These are phyloP conservation scores for Sanghuangporus weigelae DNA, from an alignment of 1,284 basidiomycete genomes.

Conservation along the genomic window DNA sequence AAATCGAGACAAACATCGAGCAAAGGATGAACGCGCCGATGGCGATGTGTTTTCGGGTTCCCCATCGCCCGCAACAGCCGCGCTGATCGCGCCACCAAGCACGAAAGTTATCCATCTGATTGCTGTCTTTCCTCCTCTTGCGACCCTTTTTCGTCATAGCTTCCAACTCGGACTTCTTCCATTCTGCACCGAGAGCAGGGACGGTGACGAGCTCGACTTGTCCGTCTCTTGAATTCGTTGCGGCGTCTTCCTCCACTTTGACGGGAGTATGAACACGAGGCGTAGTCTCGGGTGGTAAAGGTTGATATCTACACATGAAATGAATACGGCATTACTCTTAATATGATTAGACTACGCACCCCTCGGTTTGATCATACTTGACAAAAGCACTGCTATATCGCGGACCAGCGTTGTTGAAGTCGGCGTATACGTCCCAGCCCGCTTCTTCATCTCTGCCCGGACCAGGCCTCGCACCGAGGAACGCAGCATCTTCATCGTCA, in stretches of 20 bases:
- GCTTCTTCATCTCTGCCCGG: slow-evolving; percentile 26
- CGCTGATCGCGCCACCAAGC: slow-evolving; percentile 69
- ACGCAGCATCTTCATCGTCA: slow-evolving; percentile 48
- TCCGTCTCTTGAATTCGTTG: slow-evolving; percentile 23
- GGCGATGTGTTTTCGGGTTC: slow-evolving; percentile 65
- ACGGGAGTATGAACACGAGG: slow-evolving; percentile 18
- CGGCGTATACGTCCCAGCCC: slow-evolving; percentile 81
- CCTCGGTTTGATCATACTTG: slow-evolving; percentile 25
- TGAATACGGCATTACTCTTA: background rate
- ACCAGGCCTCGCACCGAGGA: slow-evolving; percentile 17
- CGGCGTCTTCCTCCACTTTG: slow-evolving; percentile 35
- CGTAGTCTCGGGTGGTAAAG: slow-evolving; percentile 19
- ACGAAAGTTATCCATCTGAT: slow-evolving; percentile 52
- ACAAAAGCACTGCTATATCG: slow-evolving; percentile 64
- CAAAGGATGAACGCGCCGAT: slow-evolving; percentile 61
- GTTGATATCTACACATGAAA: slow-evolving; percentile 27
- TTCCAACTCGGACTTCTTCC: slow-evolving; percentile 71
- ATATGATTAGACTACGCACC: slow-evolving; percentile 18
- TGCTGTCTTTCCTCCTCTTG: slow-evolving; percentile 52
- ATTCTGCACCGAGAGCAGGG: slow-evolving; percentile 82
- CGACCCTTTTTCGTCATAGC: slow-evolving; percentile 68
- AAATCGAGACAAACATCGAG: slow-evolving; percentile 49
- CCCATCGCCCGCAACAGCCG: slow-evolving; percentile 73
- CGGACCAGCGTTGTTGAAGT: slow-evolving; percentile 87
- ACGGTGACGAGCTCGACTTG: slow-evolving; percentile 83